Conservation (phyloP, 257 asterid genomes). For the Solanum habrochaites region DNA sequence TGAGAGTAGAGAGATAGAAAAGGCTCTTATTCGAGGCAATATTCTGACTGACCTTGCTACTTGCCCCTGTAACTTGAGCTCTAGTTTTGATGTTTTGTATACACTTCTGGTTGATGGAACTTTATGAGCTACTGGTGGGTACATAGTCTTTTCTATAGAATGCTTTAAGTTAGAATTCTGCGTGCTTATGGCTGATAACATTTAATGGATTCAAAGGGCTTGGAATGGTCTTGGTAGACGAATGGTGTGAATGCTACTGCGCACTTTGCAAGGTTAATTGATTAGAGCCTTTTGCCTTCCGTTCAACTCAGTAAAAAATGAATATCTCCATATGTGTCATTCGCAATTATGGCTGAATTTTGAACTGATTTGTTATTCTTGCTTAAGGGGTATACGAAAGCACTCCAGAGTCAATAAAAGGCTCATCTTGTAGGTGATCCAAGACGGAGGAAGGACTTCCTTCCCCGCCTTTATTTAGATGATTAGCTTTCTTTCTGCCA, state of each 20-base stretch:
- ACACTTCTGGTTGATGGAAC: not conserved
- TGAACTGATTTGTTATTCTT: not conserved
- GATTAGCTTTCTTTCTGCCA: slow-evolving; percentile 64
- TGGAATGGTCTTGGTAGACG: slow-evolving; percentile 80
- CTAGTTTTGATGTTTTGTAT: not conserved
- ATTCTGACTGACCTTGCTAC: not conserved
- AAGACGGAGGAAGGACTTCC: slow-evolving; percentile 84
- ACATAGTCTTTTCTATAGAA: not conserved
- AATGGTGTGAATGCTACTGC: slow-evolving; percentile 43
- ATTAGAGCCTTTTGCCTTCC: not conserved
- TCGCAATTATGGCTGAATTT: not conserved
- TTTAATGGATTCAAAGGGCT: slow-evolving; percentile 38
- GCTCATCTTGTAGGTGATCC: slow-evolving; percentile 40
- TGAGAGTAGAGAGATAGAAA: too few species aligned
- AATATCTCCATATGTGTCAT: not conserved
- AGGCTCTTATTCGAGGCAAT: too few species aligned
- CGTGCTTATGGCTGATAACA: not conserved
- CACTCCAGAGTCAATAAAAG: slow-evolving; percentile 57
- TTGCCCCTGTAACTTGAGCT: not conserved
- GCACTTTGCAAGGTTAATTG: slow-evolving; percentile 41
- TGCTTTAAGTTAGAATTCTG: not conserved
- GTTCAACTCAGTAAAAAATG: too few species aligned
- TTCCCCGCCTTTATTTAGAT: slow-evolving; percentile 93
- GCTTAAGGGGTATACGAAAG: slow-evolving; percentile 29
- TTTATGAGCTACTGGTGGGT: not conserved